A percentile compares a stretch with the other conserved stretches of the same genome.
Conservation (phyloP, 495 filamentous ascomycete species). For the Letharia lupina region DNA sequence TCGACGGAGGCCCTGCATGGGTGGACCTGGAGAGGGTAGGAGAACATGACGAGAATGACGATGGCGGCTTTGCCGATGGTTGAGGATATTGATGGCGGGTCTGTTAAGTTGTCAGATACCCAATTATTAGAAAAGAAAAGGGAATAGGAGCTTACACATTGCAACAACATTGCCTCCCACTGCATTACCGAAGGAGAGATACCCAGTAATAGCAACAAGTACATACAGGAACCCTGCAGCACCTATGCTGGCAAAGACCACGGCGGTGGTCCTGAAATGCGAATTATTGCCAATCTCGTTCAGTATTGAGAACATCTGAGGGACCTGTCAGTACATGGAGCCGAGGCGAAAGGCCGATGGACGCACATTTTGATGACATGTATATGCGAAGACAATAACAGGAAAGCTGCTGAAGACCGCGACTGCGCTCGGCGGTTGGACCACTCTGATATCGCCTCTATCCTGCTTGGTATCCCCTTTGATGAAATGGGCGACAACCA, state of each 20-base stretch:
- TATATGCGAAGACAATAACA: slow-evolving; percentile 96
- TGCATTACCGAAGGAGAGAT: slow-evolving; percentile 83
- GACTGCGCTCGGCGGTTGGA: slow-evolving; percentile 70
- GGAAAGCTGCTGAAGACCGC: slow-evolving; percentile 78
- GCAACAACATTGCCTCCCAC: slow-evolving; percentile 85
- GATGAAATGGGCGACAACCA: slow-evolving; percentile 84
- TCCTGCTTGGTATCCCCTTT: slow-evolving; percentile 66
- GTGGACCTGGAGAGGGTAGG: slow-evolving; percentile 90
- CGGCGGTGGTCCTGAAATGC: slow-evolving; percentile 67
- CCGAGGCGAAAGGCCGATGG: slow-evolving; percentile 1
- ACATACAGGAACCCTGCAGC: slow-evolving; percentile 73
- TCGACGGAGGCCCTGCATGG: slow-evolving; percentile 90
- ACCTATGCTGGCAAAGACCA: slow-evolving; percentile 77
- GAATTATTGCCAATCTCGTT: slow-evolving; percentile 89
- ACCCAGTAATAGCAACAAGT: slow-evolving; percentile 88
- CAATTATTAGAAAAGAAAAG: background rate
- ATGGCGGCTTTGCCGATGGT: slow-evolving; percentile 93
- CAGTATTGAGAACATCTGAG: slow-evolving; percentile 93
- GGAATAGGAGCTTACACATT: slow-evolving; percentile 55
- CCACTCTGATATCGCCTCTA: slow-evolving; percentile 60
- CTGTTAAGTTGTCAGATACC: slow-evolving; percentile 29
- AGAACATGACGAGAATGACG: slow-evolving; percentile 94
- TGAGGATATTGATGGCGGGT: slow-evolving; percentile 68
- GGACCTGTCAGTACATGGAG: background rate
- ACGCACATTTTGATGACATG: slow-evolving; percentile 91